Evolutionary conservation across 441 rosid genomes (phyloP), one percentile per base, ranked within the genome.

Genomic region (Adansonia madagascariensis): DNA sequence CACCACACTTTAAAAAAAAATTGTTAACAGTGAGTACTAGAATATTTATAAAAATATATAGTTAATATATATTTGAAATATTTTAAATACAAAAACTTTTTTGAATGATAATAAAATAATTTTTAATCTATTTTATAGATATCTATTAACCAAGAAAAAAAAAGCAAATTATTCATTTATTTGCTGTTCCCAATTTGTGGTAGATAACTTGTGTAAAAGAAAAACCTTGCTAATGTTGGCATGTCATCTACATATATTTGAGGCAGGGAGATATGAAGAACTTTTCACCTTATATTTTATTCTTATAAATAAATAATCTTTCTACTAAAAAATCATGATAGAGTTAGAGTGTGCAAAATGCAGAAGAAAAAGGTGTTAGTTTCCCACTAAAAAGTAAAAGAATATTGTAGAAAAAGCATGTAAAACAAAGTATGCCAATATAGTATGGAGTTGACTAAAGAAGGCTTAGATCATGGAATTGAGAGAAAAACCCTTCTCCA

Each of bases 321-420:
- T n/a, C 74, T 60, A 52, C 74, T 52, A 52, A 70, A 70, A 14
- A 31, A 46, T 50, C 59, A 70, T 27, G 57, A 22, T 12, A 27
- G 5, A 24, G n/a, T 27, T 12, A 49, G 4, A 8, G 22, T 20
- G n/a, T 69, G 60, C 9, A 8, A 70, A 70, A 70, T 15, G 61
- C 8, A 15, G 47, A 31, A 71, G 47, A 49, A 31, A 71, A 52
- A n/a, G 18, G 27, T 14, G 4, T 31, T 2, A 1, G 44, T 60
- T 70, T 70, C 74, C 20, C 60, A 70, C 60, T 17, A 10, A 31
- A 70, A 15, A 70, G 74, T 27, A 3, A 15, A 20, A 70, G 60
- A 47, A 31, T 12, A 47, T 47, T 47, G 56, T 46, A 2, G 56
- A 24, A 27, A 14, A 67, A 44, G 39, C 72, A 70, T 8, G 31